Base-by-base conservation (phyloP, 768 basidiomycete genomes). In the Leccinum disarticulatum region DNA sequence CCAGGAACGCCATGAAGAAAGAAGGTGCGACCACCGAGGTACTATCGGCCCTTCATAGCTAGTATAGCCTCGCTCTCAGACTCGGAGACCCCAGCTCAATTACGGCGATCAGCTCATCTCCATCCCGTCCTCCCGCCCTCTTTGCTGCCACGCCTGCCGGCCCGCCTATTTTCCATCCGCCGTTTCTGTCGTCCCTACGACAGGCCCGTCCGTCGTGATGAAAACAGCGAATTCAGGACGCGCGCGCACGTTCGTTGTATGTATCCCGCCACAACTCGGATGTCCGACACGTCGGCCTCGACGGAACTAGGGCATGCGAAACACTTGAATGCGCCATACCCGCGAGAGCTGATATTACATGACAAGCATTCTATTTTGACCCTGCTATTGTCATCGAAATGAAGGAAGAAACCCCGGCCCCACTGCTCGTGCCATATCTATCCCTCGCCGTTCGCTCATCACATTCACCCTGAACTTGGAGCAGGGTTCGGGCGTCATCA, bases 1-100 rank as follows among this genome's bases (percentile, higher is more conserved):
- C 30, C 55, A 66, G 64, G 61, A 27, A 55, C 43, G 15, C 17
- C 22, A 19, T 19, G 19, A 48, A 54, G 2, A 19, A 30, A 63
- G 63, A 64, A 67, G 55, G 66, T 52, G 41, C 14, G 48, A 52
- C 38, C 63, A 55, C 66, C 66, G 61, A 62, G 53, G 63, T 61
- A 30, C 25, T 27, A 27, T 59, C 25, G 38, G 54, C 17, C 10
- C 27, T n/a, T 58, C 25, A 25, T 25, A 25, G 41, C 43, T 47
- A 56, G 53, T 59, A 67, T 60, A 58, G 30, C 56, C 47, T 57
- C 54, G 15, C 22, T 28, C 13, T 25, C 30, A 50, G 52, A 38
- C 13, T 25, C 30, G 47, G 52, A 52, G 56, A 57, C 56, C 50
- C 46, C 46, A 52, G 54, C 58, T 48, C 48, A 59, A 66, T 58